Percentiles rank a stretch among this genome's conserved stretches.
These are phyloP conservation scores for Pseudohyphozyma bogoriensis DNA, from an alignment of 768 basidiomycete species.

Conservation along the genomic window DNA sequence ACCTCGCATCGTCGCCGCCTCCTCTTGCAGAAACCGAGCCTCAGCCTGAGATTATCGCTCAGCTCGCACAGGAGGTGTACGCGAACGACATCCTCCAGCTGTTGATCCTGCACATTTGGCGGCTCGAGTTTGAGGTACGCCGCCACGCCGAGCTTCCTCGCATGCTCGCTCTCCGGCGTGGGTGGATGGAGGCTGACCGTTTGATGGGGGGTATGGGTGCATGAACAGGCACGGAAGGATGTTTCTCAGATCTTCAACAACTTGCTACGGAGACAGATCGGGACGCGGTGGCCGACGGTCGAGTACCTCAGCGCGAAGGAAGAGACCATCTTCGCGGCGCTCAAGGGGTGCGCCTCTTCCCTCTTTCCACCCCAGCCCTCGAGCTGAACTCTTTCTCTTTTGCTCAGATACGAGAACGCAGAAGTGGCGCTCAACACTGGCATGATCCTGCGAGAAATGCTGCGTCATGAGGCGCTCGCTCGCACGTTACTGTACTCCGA, in stretches of 20 bases:
- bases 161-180: not conserved
- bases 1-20: too few species aligned
- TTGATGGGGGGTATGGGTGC: too few species aligned
- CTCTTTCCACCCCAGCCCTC: not conserved
- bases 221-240: slow-evolving; percentile 45
- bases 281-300: slow-evolving; percentile 87
- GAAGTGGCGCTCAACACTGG: slow-evolving; percentile 95
- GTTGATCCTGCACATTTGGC: slow-evolving; percentile 68
- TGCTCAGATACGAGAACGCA: slow-evolving; percentile 72
- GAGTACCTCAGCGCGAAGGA: slow-evolving; percentile 72
- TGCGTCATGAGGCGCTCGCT: slow-evolving; percentile 79
- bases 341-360: slow-evolving; percentile 50
- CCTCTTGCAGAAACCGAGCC: slow-evolving; percentile 50
- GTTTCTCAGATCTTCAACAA: slow-evolving; percentile 44
- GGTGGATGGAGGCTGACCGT: not conserved
- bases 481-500: slow-evolving; percentile 87
- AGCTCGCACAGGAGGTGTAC: slow-evolving; percentile 93
- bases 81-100: slow-evolving; percentile 72
- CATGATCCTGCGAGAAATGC: slow-evolving; percentile 95
- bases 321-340: slow-evolving; percentile 66
- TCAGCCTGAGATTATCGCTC: slow-evolving; percentile 77
- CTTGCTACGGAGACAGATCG: slow-evolving; percentile 66
- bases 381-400: not conserved
- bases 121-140: slow-evolving; percentile 87
- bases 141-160: not conserved